Base-by-base conservation (phyloP, 139 green algal genomes). In the Chlorella sp. region DNA sequence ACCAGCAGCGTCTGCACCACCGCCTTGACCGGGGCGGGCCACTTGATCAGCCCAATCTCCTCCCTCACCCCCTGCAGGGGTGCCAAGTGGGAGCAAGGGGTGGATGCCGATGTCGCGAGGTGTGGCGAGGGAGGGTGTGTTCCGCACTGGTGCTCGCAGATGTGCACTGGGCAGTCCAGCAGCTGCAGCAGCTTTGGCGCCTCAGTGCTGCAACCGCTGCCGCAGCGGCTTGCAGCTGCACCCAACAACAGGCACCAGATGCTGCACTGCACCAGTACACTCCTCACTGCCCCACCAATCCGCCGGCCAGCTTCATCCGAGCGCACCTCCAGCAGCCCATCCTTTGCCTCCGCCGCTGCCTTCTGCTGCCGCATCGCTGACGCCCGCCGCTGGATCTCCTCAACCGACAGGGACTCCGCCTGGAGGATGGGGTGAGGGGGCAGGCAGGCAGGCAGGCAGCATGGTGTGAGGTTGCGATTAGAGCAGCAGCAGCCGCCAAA, bases 21-120 rank as follows among this genome's bases (percentile, higher is more conserved):
- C 19, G 91, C 92, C 69, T 81, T 65, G 32, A 40, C 9, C 19
- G 90, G 82, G 4, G 65, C 84, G 36, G 92, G 92, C 92, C 92
- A 95, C 75, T 93, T 81, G 82, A 95, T 95, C 22, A 94, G 85
- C 64, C 64, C 40, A 40, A 93, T 89, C 85, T 95, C 92, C 73
- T 92, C 86, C 69, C 87, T 30, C 46, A 95, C 92, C 26, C 90
- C 89, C 81, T 92, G 73, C 40, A 17, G 1, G 28, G 8, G 8
- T 19, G 51, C n/a, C n/a, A n/a, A 40, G 41, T 3, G 76, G 19
- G 48, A 46, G 48, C 48, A 69, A 20, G 43, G 22, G 48, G n/a
- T n/a, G 28, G n/a, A n/a, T 32, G 74, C 7, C 46, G 74, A 28
- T 30, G 48, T n/a, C 43, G 7, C n/a, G n/a, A 22, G 68, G 36